Percentiles rank a stretch among this genome's conserved stretches.
Evolutionary conservation across 805 yeast genomes (phyloP).

Genomic region (Wickerhamomyces hampshirensis): DNA sequence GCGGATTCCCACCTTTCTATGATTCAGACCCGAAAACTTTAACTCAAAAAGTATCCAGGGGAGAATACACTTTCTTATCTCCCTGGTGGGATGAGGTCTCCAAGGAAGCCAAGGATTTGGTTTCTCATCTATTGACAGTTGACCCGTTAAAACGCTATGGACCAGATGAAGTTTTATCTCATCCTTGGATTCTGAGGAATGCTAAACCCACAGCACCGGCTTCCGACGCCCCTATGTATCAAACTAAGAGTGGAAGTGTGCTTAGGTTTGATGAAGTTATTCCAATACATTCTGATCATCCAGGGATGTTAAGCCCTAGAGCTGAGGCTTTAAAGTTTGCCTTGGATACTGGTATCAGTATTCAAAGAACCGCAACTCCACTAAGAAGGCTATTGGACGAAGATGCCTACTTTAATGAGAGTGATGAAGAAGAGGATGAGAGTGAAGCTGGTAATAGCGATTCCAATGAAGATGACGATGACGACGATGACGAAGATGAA

Average conservation of each 20-base stretch:
- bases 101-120: constrained; percentile 81
- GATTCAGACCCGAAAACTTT: constrained; percentile 71
- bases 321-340: constrained; percentile 83
- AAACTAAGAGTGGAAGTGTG: constrained; percentile 17
- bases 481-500: constrained; percentile 5
- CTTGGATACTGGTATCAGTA: constrained; percentile 80
- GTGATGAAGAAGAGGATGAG: constrained; percentile 19
- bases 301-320: constrained; percentile 51
- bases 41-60: constrained; percentile 62
- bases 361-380: constrained; percentile 49
- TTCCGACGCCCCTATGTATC: constrained; percentile 35
- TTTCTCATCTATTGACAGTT: constrained; percentile 72
- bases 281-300: constrained; percentile 10
- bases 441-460: constrained; percentile 11
- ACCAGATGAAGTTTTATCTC: constrained; percentile 71
- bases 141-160: constrained; percentile 76
- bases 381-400: constrained; percentile 20
- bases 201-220: constrained; percentile 38
- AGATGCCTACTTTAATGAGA: constrained; percentile 24
- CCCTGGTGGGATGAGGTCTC: constrained; percentile 95
- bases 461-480: constrained; percentile 7
- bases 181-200: constrained; percentile 69
- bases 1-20: constrained; percentile 98
- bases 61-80: constrained; percentile 63
- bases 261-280: constrained; percentile 26